Evolutionary conservation across 345 rosid species (phyloP).

Genomic region (Acer yangbiense): DNA sequence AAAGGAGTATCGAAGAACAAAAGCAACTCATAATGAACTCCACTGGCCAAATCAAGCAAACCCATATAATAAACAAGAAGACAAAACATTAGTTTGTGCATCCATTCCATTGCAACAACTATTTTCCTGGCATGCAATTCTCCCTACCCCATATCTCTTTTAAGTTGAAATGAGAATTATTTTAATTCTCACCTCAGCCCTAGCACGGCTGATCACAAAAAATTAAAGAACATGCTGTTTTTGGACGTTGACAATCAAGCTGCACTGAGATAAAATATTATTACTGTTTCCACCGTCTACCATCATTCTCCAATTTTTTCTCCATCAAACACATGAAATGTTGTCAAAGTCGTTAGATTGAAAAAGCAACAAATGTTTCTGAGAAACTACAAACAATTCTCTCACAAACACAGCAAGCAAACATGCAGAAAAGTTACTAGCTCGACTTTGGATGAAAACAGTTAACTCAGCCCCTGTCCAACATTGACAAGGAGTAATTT

Average conservation of each 20-base stretch:
- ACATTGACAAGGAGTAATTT: background rate
- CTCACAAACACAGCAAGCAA: background rate
- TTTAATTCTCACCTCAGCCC: background rate
- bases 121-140: background rate
- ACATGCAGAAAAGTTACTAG: background rate
- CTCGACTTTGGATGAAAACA: too few relatives aligned
- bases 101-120: background rate
- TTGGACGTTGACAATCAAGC: background rate
- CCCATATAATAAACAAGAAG: too few relatives aligned
- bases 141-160: background rate
- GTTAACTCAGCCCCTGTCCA: too few relatives aligned
- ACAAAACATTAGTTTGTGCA: background rate
- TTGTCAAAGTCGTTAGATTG: too few relatives aligned
- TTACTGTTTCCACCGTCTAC: background rate
- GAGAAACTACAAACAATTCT: background rate
- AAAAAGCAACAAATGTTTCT: too few relatives aligned
- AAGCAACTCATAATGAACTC: background rate
- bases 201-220: background rate
- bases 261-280: background rate
- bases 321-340: too few relatives aligned
- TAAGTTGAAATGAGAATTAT: background rate
- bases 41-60: too few relatives aligned
- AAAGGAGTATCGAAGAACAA: slow-evolving; percentile 5
- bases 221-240: background rate
- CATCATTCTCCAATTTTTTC: too few relatives aligned